Evolutionary conservation across 202 grass and related monocot species (phyloP).

Genomic region (Setaria italica): DNA sequence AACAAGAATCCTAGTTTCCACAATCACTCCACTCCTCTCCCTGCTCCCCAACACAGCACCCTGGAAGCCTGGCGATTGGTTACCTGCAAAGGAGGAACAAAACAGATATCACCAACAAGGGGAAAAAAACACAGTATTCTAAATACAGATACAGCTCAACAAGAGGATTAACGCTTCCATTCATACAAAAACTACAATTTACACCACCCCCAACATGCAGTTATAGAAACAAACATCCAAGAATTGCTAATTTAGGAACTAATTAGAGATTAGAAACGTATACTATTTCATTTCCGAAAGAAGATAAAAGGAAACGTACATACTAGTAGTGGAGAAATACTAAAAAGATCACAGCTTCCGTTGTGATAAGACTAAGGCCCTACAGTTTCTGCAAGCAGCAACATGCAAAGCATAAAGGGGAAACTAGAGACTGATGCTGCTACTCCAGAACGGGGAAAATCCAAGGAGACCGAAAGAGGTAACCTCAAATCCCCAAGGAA

Average conservation of each 20-base stretch:
- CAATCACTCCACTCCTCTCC: conserved; percentile 25
- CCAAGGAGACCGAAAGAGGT: conserved; percentile 1
- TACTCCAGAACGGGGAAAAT: neutral
- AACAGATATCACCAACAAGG: conserved; percentile 17
- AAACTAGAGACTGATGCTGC: neutral
- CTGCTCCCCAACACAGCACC: conserved; percentile 5
- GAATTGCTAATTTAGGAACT: neutral
- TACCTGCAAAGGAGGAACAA: conserved; percentile 32
- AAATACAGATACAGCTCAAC: neutral
- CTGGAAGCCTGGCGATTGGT: neutral
- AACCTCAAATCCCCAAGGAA: conserved; percentile 13
- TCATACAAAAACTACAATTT: neutral
- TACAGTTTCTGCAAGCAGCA: neutral
- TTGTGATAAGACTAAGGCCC: neutral
- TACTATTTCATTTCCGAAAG: neutral
- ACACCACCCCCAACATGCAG: neutral
- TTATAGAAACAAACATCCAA: neutral
- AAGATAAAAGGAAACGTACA: neutral
- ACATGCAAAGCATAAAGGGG: neutral
- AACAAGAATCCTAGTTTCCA: neutral
- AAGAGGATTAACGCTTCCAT: neutral
- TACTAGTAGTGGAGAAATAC: neutral
- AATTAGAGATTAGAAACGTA: neutral
- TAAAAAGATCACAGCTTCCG: neutral
- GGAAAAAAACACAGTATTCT: neutral